A percentile compares a stretch with the other conserved stretches of the same genome.
Conservation (phyloP, 2,329 filamentous ascomycete species). For the Trichoderma afroharzianum region DNA sequence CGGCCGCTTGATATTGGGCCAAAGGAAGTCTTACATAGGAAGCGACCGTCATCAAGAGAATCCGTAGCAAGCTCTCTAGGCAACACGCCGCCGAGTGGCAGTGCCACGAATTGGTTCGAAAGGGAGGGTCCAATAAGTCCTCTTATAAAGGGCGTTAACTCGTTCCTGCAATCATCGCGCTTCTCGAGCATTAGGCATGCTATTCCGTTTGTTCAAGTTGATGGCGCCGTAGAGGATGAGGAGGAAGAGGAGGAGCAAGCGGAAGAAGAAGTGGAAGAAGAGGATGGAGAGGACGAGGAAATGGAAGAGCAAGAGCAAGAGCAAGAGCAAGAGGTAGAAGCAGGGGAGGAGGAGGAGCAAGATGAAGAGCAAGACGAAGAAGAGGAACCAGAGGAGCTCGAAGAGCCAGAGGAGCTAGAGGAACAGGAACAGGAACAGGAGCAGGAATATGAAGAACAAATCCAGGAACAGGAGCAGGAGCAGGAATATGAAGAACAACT, state of each 20-base stretch:
- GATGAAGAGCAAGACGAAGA: background rate
- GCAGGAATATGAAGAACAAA: background rate
- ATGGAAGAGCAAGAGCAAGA: background rate
- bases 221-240: slow-evolving; percentile 21
- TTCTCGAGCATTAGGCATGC: slow-evolving; percentile 14
- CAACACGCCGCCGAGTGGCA: slow-evolving; percentile 32
- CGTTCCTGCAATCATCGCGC: slow-evolving; percentile 29
- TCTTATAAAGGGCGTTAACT: slow-evolving; percentile 33
- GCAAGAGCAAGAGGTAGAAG: background rate
- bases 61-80: slow-evolving; percentile 34
- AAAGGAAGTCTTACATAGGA: slow-evolving; percentile 14
- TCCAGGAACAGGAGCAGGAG: background rate
- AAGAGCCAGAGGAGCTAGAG: background rate
- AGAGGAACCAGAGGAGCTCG: background rate
- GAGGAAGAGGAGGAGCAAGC: background rate
- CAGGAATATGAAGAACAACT: background rate
- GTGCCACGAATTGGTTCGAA: slow-evolving; percentile 44
- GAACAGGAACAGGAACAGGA: background rate
- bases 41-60: slow-evolving; percentile 21
- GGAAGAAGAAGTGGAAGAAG: slow-evolving; percentile 19
- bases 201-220: slow-evolving; percentile 15
- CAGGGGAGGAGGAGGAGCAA: slow-evolving; percentile 15
- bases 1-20: slow-evolving; percentile 30
- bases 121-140: slow-evolving; percentile 37
- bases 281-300: background rate